Base-by-base conservation (phyloP, 352 stramenopile genomes). In the Phytophthora rubi region DNA sequence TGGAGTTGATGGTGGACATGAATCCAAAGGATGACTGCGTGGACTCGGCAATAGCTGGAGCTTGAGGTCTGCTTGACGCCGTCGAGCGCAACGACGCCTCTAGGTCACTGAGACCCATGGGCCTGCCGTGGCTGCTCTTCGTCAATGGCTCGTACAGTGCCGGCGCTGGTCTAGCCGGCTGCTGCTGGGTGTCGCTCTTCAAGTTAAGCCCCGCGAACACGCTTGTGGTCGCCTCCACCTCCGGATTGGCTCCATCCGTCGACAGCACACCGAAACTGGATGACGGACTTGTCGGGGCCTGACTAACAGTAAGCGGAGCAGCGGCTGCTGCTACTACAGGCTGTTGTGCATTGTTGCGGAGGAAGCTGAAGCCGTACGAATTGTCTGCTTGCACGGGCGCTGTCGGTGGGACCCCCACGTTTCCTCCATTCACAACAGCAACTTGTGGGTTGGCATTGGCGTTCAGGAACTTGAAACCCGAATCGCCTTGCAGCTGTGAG, bases 201-300 rank as follows among this genome's bases (percentile, higher is more conserved):
- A 92, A 23, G 51, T 59, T 88, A 44, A 92, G 70, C 9, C 84
- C 84, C 15, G 80, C 77, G 60, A 92, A 92, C 21, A 92, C 84
- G 1, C 82, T 76, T 7, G 68, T 77, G 4, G 72, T 30, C 26
- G 65, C 58, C 12, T 77, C 64, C 28, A 59, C 60, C 21, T 54
- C 28, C 6, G 64, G 53, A 12, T 53, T 62, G 1, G 62, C 53
- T 1, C 49, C 54, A 62, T 65, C 67, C n/a, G 69, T 65, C 23
- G 65, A 75, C 10, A 80, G 33, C 13, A 79, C 79, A 13, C 62
- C 68, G 37, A 82, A 88, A 61, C 75, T 84, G 6, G 80, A 85
- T n/a, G 66, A 74, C 4, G 73, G 61, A 39, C 69, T 75, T 4
- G 69, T 77, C 51, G 65, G 73, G 2, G 69, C 53, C 21, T 75